These are phyloP conservation scores for Boletus vermiculosoides DNA, from an alignment of 768 basidiomycete species.

Conservation along the genomic window DNA sequence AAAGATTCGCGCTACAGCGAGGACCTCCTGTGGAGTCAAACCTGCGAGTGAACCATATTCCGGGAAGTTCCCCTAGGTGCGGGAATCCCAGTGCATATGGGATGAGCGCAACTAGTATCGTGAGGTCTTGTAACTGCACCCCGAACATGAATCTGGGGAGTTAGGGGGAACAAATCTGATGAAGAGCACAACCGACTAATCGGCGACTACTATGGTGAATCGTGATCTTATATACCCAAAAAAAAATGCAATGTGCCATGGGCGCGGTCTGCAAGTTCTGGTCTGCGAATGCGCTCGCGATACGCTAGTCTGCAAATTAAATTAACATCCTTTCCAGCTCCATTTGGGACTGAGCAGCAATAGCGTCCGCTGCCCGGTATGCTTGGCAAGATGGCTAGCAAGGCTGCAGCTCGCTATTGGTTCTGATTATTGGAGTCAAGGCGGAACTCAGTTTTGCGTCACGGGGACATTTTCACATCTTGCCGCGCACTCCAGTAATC, in stretches of 20 bases:
- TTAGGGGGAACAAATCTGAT: not conserved
- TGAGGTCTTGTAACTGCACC: not conserved
- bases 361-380: not conserved
- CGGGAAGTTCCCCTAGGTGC: too few relatives aligned
- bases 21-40: too few relatives aligned
- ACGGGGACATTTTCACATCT: too few relatives aligned
- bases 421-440: not conserved
- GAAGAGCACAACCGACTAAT: not conserved
- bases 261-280: not conserved
- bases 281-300: not conserved
- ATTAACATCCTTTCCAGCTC: not conserved
- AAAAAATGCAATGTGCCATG: not conserved
- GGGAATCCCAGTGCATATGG: too few relatives aligned
- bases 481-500: too few relatives aligned
- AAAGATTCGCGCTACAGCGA: too few relatives aligned
- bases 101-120: too few relatives aligned
- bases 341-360: not conserved
- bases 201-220: too few relatives aligned
- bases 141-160: not conserved
- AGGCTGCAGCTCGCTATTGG: not conserved
- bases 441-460: not conserved
- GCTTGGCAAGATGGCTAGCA: too few relatives aligned
- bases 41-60: too few relatives aligned
- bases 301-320: not conserved
- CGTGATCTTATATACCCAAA: slow-evolving; percentile 2